These are phyloP conservation scores for Phytopythium montanum DNA, from an alignment of 352 stramenopile species.

Conservation along the genomic window DNA sequence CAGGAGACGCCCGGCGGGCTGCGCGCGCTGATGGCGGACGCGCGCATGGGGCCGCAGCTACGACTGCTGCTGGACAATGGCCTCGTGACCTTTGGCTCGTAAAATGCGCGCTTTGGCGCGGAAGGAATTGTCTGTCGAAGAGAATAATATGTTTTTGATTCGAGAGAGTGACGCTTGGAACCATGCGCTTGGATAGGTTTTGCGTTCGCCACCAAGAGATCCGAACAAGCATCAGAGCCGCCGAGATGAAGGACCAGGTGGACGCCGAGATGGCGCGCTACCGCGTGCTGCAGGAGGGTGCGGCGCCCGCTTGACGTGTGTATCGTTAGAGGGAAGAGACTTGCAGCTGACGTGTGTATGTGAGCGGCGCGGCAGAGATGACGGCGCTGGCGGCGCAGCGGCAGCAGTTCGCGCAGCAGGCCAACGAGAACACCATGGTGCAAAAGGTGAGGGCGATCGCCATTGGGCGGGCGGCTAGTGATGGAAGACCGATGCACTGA, in stretches of 20 bases:
- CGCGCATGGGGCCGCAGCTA: constrained; percentile 44
- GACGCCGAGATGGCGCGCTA: constrained; percentile 90
- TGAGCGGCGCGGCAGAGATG: constrained; percentile 42
- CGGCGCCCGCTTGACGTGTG: constrained; percentile 6
- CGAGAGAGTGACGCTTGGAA: background rate
- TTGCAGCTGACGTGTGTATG: background rate
- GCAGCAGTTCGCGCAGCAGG: constrained; percentile 90
- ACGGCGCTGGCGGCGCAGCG: constrained; percentile 82
- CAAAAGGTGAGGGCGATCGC: constrained; percentile 62
- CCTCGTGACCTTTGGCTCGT: constrained; percentile 48
- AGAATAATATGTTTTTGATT: background rate
- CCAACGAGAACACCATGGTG: constrained; percentile 97
- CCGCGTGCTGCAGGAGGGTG: constrained; percentile 88
- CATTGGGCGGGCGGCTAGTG: background rate
- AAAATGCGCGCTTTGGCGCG: constrained; percentile 1
- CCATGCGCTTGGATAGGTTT: background rate
- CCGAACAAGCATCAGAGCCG: background rate
- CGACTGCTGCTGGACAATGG: constrained; percentile 46
- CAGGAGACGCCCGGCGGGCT: constrained; percentile 37
- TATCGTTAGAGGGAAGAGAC: background rate
- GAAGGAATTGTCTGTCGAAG: background rate
- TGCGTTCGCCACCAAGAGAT: background rate
- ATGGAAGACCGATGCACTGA: background rate
- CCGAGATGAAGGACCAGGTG: constrained; percentile 62
- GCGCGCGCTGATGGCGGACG: constrained; percentile 37